A percentile compares a stretch with the other conserved stretches of the same genome.
phyloP scores from a whole-genome alignment of 768 basidiomycete species.

The Leucocoprinus birnbaumii region DNA sequence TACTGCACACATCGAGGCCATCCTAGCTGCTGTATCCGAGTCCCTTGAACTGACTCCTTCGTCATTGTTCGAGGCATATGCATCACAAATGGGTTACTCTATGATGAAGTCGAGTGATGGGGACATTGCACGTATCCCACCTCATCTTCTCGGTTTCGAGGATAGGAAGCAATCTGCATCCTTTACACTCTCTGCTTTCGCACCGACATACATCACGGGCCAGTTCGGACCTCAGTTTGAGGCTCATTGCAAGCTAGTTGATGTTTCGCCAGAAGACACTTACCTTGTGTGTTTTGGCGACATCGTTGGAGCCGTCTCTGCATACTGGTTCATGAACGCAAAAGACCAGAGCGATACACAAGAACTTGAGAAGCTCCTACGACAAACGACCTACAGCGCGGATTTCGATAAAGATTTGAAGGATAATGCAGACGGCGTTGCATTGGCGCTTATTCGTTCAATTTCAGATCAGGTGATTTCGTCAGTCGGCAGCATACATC shows the following conservation, averaged over 20 bases:
- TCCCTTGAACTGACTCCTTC: constrained; percentile 59
- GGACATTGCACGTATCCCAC: constrained; percentile 64
- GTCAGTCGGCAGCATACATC: constrained; percentile 44
- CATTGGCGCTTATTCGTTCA: constrained; percentile 55
- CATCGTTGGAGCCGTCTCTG: constrained; percentile 61
- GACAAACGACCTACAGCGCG: constrained; percentile 11
- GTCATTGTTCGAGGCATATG: constrained; percentile 75
- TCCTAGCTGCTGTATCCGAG: constrained; percentile 59
- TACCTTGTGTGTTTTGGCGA: constrained; percentile 65
- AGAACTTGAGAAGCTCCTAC: constrained; percentile 9
- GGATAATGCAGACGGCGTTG: constrained; percentile 53
- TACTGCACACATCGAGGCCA: constrained; percentile 39
- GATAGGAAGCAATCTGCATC: constrained; percentile 65
- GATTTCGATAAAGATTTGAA: constrained; percentile 18
- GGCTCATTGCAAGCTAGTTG: constrained; percentile 60
- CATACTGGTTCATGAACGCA: constrained; percentile 43
- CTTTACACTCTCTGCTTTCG: constrained; percentile 63
- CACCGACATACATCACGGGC: constrained; percentile 61
- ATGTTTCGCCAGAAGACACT: constrained; percentile 47
- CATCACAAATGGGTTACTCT: constrained; percentile 70
- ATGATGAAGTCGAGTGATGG: constrained; percentile 41
- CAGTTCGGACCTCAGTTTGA: constrained; percentile 43
- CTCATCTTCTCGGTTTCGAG: constrained; percentile 71
- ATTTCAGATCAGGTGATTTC: constrained; percentile 68
- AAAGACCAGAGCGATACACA: constrained; percentile 12